Base-by-base conservation (phyloP, 495 filamentous ascomycete genomes). In the Baudoinia panamericana region DNA sequence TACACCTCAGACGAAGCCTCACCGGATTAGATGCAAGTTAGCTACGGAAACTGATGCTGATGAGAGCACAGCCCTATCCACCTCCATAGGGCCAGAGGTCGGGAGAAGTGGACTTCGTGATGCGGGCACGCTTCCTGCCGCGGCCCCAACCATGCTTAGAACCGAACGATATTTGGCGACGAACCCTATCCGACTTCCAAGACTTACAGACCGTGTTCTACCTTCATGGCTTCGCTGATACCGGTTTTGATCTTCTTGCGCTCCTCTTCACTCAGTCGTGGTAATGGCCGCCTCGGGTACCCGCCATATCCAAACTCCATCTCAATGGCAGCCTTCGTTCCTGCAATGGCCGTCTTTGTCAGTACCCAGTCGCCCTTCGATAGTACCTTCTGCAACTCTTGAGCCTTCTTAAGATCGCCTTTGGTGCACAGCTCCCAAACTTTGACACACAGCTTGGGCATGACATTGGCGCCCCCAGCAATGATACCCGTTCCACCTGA, bases 261-360 rank as follows among this genome's bases (percentile, higher is more conserved):
- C 50, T 68, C 58, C 20, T 58, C 65, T 19, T 68, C 59, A 15
- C 55, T 64, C 30, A 90, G 56, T 48, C 76, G 65, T 61, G 71
- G 76, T 49, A 93, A 66, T 40, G 84, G 84, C 34, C 73, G 67
- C 18, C 84, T 67, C 10, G 83, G 82, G 55, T 70, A 78, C 1
- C 84, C 84, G 21, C 84, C 84, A 56, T 92, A 93, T 26, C 84
- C 84, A 56, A 75, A 88, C 56, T 84, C 86, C 32, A 63, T 72
- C 64, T 88, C 78, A 45, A 93, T 80, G 16, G 82, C 84, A 50
- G 70, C 68, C 68, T 93, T 92, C 24, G 84, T 90, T 7, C 84
- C 84, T 3, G 84, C 79, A 49, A 92, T 85, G 28, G 82, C 80
- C 5, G 80, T 66, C 67, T 87, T 90, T 36, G 83, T 88, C 23